Evolutionary conservation across 495 filamentous ascomycete genomes (phyloP), one percentile per base, ranked within the genome.

Genomic region (Penicillium lividum): DNA sequence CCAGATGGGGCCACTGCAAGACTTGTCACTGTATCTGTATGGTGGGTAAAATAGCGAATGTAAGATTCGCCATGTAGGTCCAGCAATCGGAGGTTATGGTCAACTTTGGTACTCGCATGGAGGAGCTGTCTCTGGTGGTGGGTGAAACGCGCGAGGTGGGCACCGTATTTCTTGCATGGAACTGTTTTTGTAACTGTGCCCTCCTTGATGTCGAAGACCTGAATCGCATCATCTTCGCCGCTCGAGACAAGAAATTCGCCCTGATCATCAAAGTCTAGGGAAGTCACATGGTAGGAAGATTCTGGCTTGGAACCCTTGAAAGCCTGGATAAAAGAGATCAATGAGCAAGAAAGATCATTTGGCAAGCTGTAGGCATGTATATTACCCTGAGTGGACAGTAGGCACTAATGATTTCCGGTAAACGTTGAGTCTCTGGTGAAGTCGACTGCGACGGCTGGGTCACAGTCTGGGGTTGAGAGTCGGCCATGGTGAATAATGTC

Each of bases 31-130:
- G 87, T 75, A 18, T 81, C 86, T 28, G 87, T 87, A 74, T 97
- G 94, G 45, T 92, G 94, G 28, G 86, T 84, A 68, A 98, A 98
- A 74, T 99, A 99, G 51, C 95, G 88, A 56, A 98, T 84, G 67
- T 93, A 99, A 30, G 84, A 86, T 74, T 97, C 96, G 64, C 97
- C 93, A 70, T 98, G 95, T 6, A 93, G 90, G 8, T 91, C 90
- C 40, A 99, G 85, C 71, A 97, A 90, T 56, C 94, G 84, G 40
- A 99, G 87, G 1, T 44, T 74, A 77, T 76, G 67, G 65, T 99
- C 95, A 44, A 92, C 84, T 64, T 97, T 97, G 4, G 94, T 98
- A 68, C 90, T 94, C 40, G 95, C 91, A 68, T 99, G 97, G 31
- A 98, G 88, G 57, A 99, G 88, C 71, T 88, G 89, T 9, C 86